Evolutionary conservation across 106 monocot species (phyloP).

Genomic region (Allium sativum): DNA sequence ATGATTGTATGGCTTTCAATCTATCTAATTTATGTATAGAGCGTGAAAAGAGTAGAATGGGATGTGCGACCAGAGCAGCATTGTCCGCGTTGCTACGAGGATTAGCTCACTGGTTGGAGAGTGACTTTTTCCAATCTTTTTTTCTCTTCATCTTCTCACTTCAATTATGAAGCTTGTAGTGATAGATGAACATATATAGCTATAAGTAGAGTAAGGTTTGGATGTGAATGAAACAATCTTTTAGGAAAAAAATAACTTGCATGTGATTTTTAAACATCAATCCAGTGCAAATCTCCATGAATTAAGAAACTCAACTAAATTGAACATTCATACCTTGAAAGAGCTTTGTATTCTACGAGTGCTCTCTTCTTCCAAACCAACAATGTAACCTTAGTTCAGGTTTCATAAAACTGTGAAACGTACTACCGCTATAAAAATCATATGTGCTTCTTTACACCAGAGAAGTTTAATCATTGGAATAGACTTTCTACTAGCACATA

Average conservation of each 20-base stretch:
- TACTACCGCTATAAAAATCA: too few relatives aligned
- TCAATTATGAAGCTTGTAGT: neutral
- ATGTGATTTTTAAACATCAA: too few relatives aligned
- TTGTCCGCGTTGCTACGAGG: neutral
- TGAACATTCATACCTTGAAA: too few relatives aligned
- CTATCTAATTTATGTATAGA: neutral
- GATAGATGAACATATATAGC: neutral
- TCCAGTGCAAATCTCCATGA: too few relatives aligned
- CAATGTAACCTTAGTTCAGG: too few relatives aligned
- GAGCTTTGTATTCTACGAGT: too few relatives aligned
- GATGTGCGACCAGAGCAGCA: neutral
- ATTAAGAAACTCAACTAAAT: too few relatives aligned
- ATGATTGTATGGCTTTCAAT: neutral
- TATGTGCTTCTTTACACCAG: too few relatives aligned
- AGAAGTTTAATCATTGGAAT: too few relatives aligned
- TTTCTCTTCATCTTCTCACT: neutral
- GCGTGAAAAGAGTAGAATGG: neutral
- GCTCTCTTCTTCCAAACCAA: too few relatives aligned
- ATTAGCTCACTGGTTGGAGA: neutral
- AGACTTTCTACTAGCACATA: too few relatives aligned
- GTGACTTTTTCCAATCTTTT: neutral
- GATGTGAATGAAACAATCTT: neutral
- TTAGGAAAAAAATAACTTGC: neutral
- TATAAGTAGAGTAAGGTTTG: neutral
- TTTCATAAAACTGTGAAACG: too few relatives aligned